Percentiles rank a stretch among this genome's conserved stretches.
These are phyloP conservation scores for Porodaedalea pini DNA, from an alignment of 1,284 basidiomycete species.

Conservation along the genomic window DNA sequence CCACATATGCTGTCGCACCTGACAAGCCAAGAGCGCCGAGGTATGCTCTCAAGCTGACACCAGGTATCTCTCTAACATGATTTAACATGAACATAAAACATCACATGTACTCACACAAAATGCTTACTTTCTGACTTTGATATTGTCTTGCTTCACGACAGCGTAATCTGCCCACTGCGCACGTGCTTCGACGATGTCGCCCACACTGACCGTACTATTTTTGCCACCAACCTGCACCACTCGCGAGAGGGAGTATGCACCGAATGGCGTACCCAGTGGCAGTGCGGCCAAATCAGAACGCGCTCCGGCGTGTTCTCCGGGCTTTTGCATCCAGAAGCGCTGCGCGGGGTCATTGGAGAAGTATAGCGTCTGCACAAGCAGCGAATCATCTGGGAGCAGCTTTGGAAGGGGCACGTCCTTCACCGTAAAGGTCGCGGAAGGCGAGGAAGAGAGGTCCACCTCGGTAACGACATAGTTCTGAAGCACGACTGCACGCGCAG, in stretches of 20 bases:
- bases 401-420: slow-evolving; percentile 12
- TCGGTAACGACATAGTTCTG: slow-evolving; percentile 7
- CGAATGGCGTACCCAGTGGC: slow-evolving; percentile 26
- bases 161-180: slow-evolving; percentile 30
- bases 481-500: slow-evolving; percentile 4
- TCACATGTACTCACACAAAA: neutral
- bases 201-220: slow-evolving; percentile 24
- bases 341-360: slow-evolving; percentile 22
- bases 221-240: slow-evolving; percentile 26
- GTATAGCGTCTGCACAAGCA: slow-evolving; percentile 17
- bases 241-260: slow-evolving; percentile 23
- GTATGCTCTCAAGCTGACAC: slow-evolving; percentile 23
- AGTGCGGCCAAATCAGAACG: slow-evolving; percentile 24
- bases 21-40: slow-evolving; percentile 29
- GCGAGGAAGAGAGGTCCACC: slow-evolving; percentile 1
- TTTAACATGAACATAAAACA: too few species aligned
- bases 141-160: slow-evolving; percentile 23
- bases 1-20: slow-evolving; percentile 32
- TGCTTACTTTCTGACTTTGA: slow-evolving; percentile 3
- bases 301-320: slow-evolving; percentile 13
- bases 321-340: slow-evolving; percentile 22
- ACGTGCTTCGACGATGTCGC: slow-evolving; percentile 24
- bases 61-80: slow-evolving; percentile 8
- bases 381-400: slow-evolving; percentile 12
- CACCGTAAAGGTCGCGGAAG: slow-evolving; percentile 2